Evolutionary conservation across 805 yeast species (phyloP).

Genomic region (Candida schatavii): DNA sequence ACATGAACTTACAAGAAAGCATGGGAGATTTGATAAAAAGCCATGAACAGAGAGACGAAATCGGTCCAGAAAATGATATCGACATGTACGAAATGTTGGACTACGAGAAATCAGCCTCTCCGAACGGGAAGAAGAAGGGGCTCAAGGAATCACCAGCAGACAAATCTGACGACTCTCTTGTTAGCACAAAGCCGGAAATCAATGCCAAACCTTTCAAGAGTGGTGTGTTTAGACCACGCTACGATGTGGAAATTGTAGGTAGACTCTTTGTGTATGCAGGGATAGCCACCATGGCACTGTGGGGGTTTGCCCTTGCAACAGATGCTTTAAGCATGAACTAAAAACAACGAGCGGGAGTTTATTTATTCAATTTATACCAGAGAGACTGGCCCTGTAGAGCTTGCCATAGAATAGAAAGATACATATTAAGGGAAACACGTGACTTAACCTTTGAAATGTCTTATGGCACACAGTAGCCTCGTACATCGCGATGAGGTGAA

Average conservation of each 20-base stretch:
- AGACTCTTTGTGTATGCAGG: slow-evolving; percentile 82
- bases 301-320: slow-evolving; percentile 35
- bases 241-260: slow-evolving; percentile 74
- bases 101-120: slow-evolving; percentile 17
- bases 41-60: slow-evolving; percentile 22
- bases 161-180: slow-evolving; percentile 22
- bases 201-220: slow-evolving; percentile 14
- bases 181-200: neutral
- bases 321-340: slow-evolving; percentile 11
- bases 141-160: neutral
- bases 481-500: no score
- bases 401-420: neutral
- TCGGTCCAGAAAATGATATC: slow-evolving; percentile 39
- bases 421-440: neutral
- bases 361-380: no score
- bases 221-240: slow-evolving; percentile 58
- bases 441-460: no score
- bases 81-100: slow-evolving; percentile 41
- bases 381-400: no score
- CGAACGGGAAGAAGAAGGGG: slow-evolving; percentile 1
- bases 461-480: no score
- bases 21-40: slow-evolving; percentile 25
- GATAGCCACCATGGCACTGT: slow-evolving; percentile 55
- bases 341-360: slow-evolving; percentile 1
- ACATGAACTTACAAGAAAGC: slow-evolving; percentile 24